Conservation (phyloP, 2,329 filamentous ascomycete species). For the Thelonectria discophora region DNA sequence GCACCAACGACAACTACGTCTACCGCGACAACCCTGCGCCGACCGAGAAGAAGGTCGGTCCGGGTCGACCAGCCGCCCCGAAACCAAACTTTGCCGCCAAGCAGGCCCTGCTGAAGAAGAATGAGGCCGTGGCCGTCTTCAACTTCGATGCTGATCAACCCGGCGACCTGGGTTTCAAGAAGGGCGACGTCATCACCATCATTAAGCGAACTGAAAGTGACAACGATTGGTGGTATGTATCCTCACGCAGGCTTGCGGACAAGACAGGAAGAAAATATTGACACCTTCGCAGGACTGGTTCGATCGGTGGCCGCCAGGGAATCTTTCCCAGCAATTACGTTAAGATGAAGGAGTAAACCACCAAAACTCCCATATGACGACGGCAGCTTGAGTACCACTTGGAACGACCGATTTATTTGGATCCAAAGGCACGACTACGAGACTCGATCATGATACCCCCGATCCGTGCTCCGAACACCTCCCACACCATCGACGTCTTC, state of each 20-base stretch:
- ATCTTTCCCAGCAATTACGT: constrained; percentile 91
- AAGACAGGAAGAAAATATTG: background rate
- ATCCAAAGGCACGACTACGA: constrained; percentile 1
- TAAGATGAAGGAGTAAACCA: constrained; percentile 65
- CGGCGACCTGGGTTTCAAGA: constrained; percentile 94
- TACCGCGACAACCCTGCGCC: constrained; percentile 59
- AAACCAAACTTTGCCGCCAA: constrained; percentile 80
- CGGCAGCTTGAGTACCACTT: background rate
- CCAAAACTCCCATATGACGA: background rate
- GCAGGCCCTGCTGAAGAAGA: constrained; percentile 67
- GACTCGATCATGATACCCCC: constrained; percentile 9
- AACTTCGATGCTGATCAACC: constrained; percentile 95
- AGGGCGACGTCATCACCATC: constrained; percentile 95
- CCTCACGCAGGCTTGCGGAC: background rate
- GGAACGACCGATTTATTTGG: background rate
- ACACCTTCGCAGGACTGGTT: constrained; percentile 74
- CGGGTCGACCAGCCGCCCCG: constrained; percentile 82
- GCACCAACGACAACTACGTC: constrained; percentile 60
- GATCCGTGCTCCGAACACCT: constrained; percentile 1
- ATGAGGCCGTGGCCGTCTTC: constrained; percentile 90
- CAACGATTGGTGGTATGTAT: constrained; percentile 89
- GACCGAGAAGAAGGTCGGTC: constrained; percentile 61
- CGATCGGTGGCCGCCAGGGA: constrained; percentile 83
- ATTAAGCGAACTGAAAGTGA: constrained; percentile 93
- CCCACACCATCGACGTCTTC: constrained; percentile 2